Base-by-base conservation (phyloP, 75 land plant genomes). In the Sequoiadendron giganteum region DNA sequence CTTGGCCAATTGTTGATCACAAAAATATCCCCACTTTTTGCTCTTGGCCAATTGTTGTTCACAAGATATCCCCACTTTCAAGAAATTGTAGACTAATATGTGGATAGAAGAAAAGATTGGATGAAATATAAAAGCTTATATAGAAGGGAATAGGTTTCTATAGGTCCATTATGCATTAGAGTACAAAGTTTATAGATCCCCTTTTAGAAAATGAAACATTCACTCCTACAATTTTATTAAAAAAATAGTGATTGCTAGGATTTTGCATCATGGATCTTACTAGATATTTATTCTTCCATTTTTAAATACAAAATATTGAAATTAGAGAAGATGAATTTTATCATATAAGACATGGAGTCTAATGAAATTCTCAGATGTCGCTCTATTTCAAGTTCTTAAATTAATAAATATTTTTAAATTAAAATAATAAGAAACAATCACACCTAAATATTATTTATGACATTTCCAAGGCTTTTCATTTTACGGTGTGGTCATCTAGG, bases 401-500 rank as follows among this genome's bases (percentile, higher is more conserved):
- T 56, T 56, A 56, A 56, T 2, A 56, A 56, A 56, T 21, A 65
- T 21, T 3, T 65, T 25, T 65, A 21, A 65, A 86, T 36, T 68
- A 30, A 87, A 7, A 19, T 21, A 43, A 54, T 5, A 72, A 45
- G 13, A 78, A 77, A 65, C 49, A 85, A 43, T 32, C 15, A 56
- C 83, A 97, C 97, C 95, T 97, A 91, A 47, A 97, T 92, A 86
- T 95, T 97, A 70, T 90, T 91, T 70, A 97, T 97, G n/a, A 97
- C 94, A 89, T 95, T 93, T 88, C 94, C 92, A 82, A 97, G 86
- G 87, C 96, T 94, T 91, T 93, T 94, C 90, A 97, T 87, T 92
- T 97, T 97, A 48, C 98, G 89, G 54, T 97, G 97, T 40, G 98
- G 98, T 96, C 98, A 97, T 14, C 98, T 76, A 1, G 93, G 90